Percentiles rank a stretch among this genome's conserved stretches.
phyloP scores from a whole-genome alignment of 192 early-diverging fungal genomes.

The Gigaspora rosea region DNA sequence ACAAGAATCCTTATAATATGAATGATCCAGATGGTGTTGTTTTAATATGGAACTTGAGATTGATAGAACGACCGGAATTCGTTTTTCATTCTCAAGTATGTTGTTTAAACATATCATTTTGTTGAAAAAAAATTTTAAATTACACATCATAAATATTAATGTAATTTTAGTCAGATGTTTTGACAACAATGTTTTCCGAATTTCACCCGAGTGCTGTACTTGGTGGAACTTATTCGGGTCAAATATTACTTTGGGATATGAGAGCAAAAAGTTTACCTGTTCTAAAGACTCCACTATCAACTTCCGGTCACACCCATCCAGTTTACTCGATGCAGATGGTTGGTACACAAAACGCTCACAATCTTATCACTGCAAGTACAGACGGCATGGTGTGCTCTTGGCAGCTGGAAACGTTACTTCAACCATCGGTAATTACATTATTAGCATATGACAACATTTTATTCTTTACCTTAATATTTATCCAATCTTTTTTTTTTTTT shows the following conservation, averaged over 20 bases:
- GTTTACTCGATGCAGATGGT: slow-evolving; percentile 90
- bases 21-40: slow-evolving; percentile 96
- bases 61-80: slow-evolving; percentile 92
- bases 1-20: slow-evolving; percentile 80
- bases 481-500: background rate
- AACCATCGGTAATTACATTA: slow-evolving; percentile 68
- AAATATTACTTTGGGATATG: slow-evolving; percentile 97
- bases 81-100: slow-evolving; percentile 84
- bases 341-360: slow-evolving; percentile 94
- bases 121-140: background rate
- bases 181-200: slow-evolving; percentile 85
- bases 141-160: background rate
- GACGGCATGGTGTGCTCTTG: slow-evolving; percentile 96
- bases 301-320: slow-evolving; percentile 94
- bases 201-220: slow-evolving; percentile 92
- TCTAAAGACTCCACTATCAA: slow-evolving; percentile 90
- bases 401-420: slow-evolving; percentile 95
- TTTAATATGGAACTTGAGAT: slow-evolving; percentile 90
- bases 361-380: slow-evolving; percentile 87
- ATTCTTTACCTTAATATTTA: background rate
- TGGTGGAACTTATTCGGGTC: slow-evolving; percentile 97
- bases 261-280: slow-evolving; percentile 87
- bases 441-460: background rate
- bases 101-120: background rate
- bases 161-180: slow-evolving; percentile 74